phyloP scores from a whole-genome alignment of 495 filamentous ascomycete genomes.

The Penicillium coffeae region DNA sequence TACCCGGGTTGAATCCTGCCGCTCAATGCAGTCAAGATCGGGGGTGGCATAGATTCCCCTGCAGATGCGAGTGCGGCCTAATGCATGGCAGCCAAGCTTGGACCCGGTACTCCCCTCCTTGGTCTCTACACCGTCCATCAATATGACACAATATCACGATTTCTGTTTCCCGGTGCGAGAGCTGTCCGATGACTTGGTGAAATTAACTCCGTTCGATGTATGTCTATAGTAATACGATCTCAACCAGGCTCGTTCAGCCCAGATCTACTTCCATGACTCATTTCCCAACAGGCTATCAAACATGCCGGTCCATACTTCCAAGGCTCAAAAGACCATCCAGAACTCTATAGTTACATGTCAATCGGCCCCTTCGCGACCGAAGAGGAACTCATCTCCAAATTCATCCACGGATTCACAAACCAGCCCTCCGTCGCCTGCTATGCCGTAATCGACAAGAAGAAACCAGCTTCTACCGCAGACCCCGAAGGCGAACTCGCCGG shows the following conservation, averaged over 20 bases:
- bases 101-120: neutral
- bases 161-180: constrained; percentile 3
- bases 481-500: constrained; percentile 21
- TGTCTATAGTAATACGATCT: neutral
- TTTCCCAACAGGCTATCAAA: neutral
- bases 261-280: neutral
- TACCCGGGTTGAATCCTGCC: too few relatives aligned
- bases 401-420: constrained; percentile 13
- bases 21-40: neutral
- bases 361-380: constrained; percentile 4
- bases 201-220: constrained; percentile 2
- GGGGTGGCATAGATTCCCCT: neutral
- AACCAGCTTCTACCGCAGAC: constrained; percentile 14
- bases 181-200: constrained; percentile 5
- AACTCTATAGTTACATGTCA: constrained; percentile 17
- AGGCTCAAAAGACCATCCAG: constrained; percentile 8
- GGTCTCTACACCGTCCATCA: neutral
- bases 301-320: constrained; percentile 7
- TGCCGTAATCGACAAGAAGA: constrained; percentile 22
- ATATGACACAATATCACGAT: neutral
- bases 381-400: constrained; percentile 8
- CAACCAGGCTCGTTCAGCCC: neutral
- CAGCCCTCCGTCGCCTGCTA: constrained; percentile 17
- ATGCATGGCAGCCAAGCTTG: neutral
- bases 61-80: neutral